phyloP scores from a whole-genome alignment of 2,329 filamentous ascomycete species.

The Meredithiella fracta region DNA sequence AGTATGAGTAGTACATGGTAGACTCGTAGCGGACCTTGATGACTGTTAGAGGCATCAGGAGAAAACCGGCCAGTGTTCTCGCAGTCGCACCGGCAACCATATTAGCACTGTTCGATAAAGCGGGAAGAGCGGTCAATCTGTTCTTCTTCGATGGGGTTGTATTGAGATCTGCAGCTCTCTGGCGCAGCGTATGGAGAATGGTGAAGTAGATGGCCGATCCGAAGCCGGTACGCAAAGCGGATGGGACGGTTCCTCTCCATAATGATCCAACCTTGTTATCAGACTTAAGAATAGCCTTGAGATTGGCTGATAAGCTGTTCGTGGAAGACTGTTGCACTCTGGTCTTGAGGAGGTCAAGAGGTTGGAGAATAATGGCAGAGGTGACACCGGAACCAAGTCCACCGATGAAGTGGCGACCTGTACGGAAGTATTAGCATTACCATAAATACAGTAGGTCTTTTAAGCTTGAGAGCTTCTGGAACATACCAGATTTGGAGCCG shows the following conservation, averaged over 20 bases:
- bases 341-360: slow-evolving; percentile 90
- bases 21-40: slow-evolving; percentile 95
- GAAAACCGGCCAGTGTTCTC: slow-evolving; percentile 69
- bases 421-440: slow-evolving; percentile 1
- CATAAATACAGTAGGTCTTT: neutral
- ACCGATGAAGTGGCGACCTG: slow-evolving; percentile 74
- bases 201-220: slow-evolving; percentile 92
- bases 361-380: slow-evolving; percentile 81
- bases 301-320: slow-evolving; percentile 49
- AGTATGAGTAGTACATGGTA: slow-evolving; percentile 63
- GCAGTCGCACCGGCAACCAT: slow-evolving; percentile 71
- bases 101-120: slow-evolving; percentile 71
- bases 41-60: slow-evolving; percentile 91
- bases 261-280: slow-evolving; percentile 47
- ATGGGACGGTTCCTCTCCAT: slow-evolving; percentile 87
- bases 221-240: slow-evolving; percentile 80
- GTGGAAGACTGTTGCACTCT: slow-evolving; percentile 76
- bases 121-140: slow-evolving; percentile 57
- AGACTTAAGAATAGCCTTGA: slow-evolving; percentile 43
- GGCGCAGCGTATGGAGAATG: slow-evolving; percentile 64
- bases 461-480: neutral
- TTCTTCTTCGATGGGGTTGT: slow-evolving; percentile 14
- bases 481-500: slow-evolving; percentile 14
- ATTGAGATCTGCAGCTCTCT: slow-evolving; percentile 11
- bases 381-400: slow-evolving; percentile 76